These are phyloP conservation scores for Graphilbum fragrans DNA, from an alignment of 2,329 filamentous ascomycete species.

Conservation along the genomic window DNA sequence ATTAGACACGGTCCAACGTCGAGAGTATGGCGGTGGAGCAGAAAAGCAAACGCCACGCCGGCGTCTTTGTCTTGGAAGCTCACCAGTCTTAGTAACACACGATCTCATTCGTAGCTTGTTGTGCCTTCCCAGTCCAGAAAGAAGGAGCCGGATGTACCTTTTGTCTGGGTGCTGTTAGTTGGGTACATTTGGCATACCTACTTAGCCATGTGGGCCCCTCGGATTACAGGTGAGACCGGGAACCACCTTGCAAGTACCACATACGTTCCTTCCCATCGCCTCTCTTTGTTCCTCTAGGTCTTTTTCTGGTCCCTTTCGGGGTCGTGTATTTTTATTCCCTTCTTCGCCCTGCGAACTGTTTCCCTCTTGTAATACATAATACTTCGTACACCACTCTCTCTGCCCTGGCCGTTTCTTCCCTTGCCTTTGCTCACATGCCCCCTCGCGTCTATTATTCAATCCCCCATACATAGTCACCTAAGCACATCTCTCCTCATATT, in stretches of 20 bases:
- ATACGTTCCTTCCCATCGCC: too few relatives aligned
- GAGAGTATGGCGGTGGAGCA: too few relatives aligned
- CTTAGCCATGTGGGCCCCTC: background rate
- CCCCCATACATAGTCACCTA: too few relatives aligned
- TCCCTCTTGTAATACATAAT: background rate
- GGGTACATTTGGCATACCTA: background rate
- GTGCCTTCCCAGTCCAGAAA: background rate
- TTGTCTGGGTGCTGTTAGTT: background rate
- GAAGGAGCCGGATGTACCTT: background rate
- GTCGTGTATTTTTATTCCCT: background rate
- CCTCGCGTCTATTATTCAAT: background rate
- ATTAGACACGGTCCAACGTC: too few relatives aligned
- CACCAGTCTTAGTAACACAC: background rate
- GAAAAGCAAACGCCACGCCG: too few relatives aligned
- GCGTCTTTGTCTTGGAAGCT: conserved; percentile 1
- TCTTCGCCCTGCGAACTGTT: background rate
- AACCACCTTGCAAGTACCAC: too few relatives aligned
- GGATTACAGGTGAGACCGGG: too few relatives aligned
- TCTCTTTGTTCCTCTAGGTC: too few relatives aligned
- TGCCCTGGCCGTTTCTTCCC: background rate
- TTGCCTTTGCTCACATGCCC: background rate
- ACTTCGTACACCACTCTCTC: too few relatives aligned
- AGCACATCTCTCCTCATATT: too few relatives aligned
- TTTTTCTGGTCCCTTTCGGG: background rate
- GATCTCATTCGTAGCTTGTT: background rate